Percentiles rank a stretch among this genome's conserved stretches.
Evolutionary conservation across 805 yeast genomes (phyloP).

Genomic region (Nakazawaea holstii): DNA sequence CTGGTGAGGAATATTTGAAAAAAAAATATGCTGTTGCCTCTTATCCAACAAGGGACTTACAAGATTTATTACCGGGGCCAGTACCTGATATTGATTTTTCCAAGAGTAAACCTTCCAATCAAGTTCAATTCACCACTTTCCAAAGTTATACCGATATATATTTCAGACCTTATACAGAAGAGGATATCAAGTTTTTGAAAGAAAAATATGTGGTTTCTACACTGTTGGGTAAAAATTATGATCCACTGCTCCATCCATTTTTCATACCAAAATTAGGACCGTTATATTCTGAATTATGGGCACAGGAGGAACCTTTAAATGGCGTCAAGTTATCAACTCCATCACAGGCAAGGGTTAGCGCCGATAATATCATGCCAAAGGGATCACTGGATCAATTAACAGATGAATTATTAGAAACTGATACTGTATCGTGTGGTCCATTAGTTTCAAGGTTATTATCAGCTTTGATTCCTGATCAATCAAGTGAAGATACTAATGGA

Average conservation of each 20-base stretch:
- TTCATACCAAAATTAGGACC: constrained; percentile 84
- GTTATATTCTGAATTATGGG: constrained; percentile 79
- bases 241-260: constrained; percentile 65
- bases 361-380: constrained; percentile 36
- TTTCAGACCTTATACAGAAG: constrained; percentile 71
- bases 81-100: constrained; percentile 87
- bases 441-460: constrained; percentile 76
- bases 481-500: constrained; percentile 13
- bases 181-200: constrained; percentile 71
- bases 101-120: constrained; percentile 77
- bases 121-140: constrained; percentile 87
- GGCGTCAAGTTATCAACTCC: constrained; percentile 14
- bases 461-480: constrained; percentile 58
- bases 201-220: constrained; percentile 56
- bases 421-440: constrained; percentile 85
- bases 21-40: constrained; percentile 82
- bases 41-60: constrained; percentile 77
- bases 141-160: constrained; percentile 81
- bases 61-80: constrained; percentile 76
- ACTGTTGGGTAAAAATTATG: constrained; percentile 41
- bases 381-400: constrained; percentile 52
- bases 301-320: constrained; percentile 60
- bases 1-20: constrained; percentile 71
- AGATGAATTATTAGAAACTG: constrained; percentile 64
- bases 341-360: neutral